phyloP scores from a whole-genome alignment of 208 protist genomes.

The Acanthamoeba rhysodes region DNA sequence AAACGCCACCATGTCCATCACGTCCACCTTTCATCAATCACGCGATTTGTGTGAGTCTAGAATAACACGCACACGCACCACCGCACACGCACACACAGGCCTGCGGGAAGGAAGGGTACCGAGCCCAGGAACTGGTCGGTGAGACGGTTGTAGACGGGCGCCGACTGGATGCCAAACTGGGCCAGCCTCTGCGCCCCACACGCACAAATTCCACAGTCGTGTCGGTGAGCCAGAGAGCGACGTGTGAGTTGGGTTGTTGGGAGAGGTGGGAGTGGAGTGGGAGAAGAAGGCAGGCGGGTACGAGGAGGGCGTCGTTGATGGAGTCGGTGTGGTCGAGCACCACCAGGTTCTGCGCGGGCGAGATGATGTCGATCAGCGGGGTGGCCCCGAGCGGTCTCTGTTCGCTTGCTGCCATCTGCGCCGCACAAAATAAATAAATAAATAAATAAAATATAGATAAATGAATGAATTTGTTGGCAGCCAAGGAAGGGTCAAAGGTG shows the following conservation, averaged over 20 bases:
- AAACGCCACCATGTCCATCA: constrained; percentile 57
- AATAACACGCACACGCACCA: background rate
- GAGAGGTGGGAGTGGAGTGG: background rate
- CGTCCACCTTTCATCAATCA: background rate
- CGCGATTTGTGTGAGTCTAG: too few species aligned
- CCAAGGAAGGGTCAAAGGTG: too few species aligned
- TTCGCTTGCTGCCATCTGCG: background rate
- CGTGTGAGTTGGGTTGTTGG: background rate
- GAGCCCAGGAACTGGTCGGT: constrained; percentile 21
- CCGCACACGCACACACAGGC: background rate
- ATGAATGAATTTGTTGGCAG: background rate
- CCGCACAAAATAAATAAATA: background rate
- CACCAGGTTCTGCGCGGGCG: background rate
- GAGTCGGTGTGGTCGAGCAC: constrained; percentile 49
- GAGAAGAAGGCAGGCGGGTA: background rate
- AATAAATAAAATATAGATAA: too few species aligned
- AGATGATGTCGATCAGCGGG: background rate
- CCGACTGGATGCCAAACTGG: constrained; percentile 36
- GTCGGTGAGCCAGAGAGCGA: background rate
- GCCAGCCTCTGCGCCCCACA: constrained; percentile 9
- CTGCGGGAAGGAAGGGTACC: background rate
- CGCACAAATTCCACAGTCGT: background rate
- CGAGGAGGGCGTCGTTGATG: background rate
- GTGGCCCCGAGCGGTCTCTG: background rate
- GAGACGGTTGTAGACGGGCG: constrained; percentile 23